These are phyloP conservation scores for Pseudogymnoascus sp. DNA, from an alignment of 2,329 filamentous ascomycete species.

Conservation along the genomic window DNA sequence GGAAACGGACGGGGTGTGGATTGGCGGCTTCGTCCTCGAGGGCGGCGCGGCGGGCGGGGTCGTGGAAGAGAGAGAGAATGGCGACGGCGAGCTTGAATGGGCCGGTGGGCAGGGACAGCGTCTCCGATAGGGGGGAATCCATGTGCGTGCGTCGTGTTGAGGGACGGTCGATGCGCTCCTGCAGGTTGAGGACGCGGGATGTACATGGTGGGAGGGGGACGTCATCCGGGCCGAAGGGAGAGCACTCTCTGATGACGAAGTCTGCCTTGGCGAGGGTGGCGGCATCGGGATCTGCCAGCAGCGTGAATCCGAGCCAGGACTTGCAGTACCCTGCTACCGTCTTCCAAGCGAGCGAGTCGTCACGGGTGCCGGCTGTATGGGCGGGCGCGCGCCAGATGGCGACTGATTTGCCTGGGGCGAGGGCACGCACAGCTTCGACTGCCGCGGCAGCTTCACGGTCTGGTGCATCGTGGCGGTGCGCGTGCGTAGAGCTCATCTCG, in stretches of 20 bases:
- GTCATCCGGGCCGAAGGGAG: neutral
- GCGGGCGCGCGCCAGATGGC: conserved; percentile 9
- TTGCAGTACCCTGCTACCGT: conserved; percentile 21
- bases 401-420: conserved; percentile 16
- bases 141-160: neutral
- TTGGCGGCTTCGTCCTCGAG: neutral
- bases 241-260: conserved; percentile 18
- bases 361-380: neutral
- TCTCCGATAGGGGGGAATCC: neutral
- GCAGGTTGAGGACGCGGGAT: conserved; percentile 17
- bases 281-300: conserved; percentile 7
- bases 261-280: conserved; percentile 12
- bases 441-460: conserved; percentile 14
- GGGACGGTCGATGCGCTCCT: conserved; percentile 14
- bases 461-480: conserved; percentile 2
- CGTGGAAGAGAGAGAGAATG: conserved; percentile 17
- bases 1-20: neutral
- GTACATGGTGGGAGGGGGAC: neutral
- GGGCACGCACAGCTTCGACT: conserved; percentile 14
- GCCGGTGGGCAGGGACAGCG: conserved; percentile 18
- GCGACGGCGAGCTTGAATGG: conserved; percentile 23
- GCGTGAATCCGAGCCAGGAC: conserved; percentile 23
- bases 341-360: conserved; percentile 16
- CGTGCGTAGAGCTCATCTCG: neutral
- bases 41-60: neutral